phyloP scores from a whole-genome alignment of 306 rosid species.

The Vigna mungo region DNA sequence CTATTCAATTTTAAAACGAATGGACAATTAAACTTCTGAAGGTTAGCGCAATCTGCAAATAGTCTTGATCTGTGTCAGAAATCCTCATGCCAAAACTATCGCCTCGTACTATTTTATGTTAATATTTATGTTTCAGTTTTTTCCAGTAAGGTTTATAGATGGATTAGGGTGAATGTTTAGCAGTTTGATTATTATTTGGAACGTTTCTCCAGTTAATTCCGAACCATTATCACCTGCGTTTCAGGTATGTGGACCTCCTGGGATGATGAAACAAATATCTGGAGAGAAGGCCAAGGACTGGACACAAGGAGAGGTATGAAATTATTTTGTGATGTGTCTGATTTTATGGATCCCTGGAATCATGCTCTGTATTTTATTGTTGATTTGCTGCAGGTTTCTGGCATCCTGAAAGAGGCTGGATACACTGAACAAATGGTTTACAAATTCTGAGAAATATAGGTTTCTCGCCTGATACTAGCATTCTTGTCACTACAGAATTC shows the following conservation, averaged over 20 bases:
- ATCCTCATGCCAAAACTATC: conserved; percentile 15
- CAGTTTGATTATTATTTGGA: background rate
- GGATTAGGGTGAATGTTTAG: conserved; percentile 14
- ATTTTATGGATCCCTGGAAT: conserved; percentile 12
- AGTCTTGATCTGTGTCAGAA: background rate
- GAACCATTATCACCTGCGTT: conserved; percentile 33
- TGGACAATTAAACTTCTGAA: conserved; percentile 25
- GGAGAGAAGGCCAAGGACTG: conserved; percentile 91
- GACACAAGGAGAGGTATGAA: conserved; percentile 94
- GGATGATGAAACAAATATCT: conserved; percentile 86
- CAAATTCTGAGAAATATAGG: conserved; percentile 67
- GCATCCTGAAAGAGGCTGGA: conserved; percentile 87
- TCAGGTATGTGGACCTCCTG: conserved; percentile 99
- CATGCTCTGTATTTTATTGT: conserved; percentile 26
- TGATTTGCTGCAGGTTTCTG: conserved; percentile 71
- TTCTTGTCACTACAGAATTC: conserved; percentile 10
- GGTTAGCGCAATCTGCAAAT: conserved; percentile 8
- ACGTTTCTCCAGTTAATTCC: conserved; percentile 17
- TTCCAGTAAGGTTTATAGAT: conserved; percentile 26
- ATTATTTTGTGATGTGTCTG: conserved; percentile 26
- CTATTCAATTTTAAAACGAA: background rate
- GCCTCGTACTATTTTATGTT: conserved; percentile 11
- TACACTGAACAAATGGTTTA: conserved; percentile 96
- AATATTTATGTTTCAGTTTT: conserved; percentile 27
- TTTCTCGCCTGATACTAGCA: conserved; percentile 35